Evolutionary conservation across 2,329 filamentous ascomycete species (phyloP).

Genomic region (Fusarium redolens): DNA sequence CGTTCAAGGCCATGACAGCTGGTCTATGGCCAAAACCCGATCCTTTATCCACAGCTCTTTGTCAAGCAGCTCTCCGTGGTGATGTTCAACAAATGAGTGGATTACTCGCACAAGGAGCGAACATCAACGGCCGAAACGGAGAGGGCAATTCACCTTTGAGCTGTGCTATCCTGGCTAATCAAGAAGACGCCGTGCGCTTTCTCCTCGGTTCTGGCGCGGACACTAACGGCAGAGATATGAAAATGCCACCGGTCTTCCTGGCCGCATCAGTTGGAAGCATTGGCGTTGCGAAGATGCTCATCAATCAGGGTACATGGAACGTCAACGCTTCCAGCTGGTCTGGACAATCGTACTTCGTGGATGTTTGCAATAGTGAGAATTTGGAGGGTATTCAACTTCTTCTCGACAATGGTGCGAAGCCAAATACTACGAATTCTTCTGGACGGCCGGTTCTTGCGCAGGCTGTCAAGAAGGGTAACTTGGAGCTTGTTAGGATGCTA

Average conservation of each 20-base stretch:
- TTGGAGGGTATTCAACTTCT: slow-evolving; percentile 46
- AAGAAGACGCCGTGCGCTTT: slow-evolving; percentile 47
- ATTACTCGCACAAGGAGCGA: slow-evolving; percentile 50
- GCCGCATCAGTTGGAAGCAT: slow-evolving; percentile 48
- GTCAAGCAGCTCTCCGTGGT: slow-evolving; percentile 49
- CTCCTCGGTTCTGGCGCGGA: slow-evolving; percentile 50
- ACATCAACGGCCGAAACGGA: slow-evolving; percentile 52
- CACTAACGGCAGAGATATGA: slow-evolving; percentile 34
- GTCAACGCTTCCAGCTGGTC: slow-evolving; percentile 46
- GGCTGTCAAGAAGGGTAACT: slow-evolving; percentile 43
- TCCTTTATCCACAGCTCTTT: slow-evolving; percentile 52
- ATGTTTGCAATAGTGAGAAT: slow-evolving; percentile 43
- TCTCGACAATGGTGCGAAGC: slow-evolving; percentile 47
- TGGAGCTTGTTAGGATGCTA: slow-evolving; percentile 46
- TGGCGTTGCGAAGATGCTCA: slow-evolving; percentile 44
- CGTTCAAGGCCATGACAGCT: slow-evolving; percentile 52
- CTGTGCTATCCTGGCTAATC: slow-evolving; percentile 49
- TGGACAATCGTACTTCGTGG: slow-evolving; percentile 48
- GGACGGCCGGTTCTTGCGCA: slow-evolving; percentile 46
- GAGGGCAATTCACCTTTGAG: slow-evolving; percentile 50
- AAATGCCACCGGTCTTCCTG: slow-evolving; percentile 50
- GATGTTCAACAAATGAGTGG: slow-evolving; percentile 50
- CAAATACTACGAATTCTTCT: slow-evolving; percentile 40
- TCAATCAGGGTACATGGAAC: slow-evolving; percentile 45
- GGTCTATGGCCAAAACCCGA: slow-evolving; percentile 50